These are phyloP conservation scores for Volvox carteri DNA, from an alignment of 163 green algal species.

Conservation along the genomic window DNA sequence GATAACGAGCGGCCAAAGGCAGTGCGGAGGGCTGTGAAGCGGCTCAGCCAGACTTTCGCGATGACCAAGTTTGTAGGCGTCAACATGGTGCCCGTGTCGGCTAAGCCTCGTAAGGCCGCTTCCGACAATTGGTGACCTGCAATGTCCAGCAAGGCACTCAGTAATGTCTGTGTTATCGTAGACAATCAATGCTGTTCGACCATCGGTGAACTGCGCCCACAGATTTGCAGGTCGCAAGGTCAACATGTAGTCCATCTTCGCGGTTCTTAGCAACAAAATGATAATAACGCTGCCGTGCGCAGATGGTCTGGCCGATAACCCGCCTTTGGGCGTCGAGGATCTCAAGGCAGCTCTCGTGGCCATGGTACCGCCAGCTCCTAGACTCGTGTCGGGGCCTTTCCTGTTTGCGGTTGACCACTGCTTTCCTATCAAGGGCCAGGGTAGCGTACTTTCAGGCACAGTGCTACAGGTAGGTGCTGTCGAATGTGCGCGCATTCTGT, in stretches of 20 bases:
- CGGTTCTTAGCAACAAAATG: too few species aligned
- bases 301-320: neutral
- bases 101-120: slow-evolving; percentile 65
- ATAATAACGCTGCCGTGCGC: too few species aligned
- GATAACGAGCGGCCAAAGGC: slow-evolving; percentile 60
- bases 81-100: slow-evolving; percentile 83
- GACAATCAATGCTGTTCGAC: too few species aligned
- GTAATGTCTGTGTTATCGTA: too few species aligned
- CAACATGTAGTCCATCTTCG: too few species aligned
- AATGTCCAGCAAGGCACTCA: too few species aligned
- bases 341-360: slow-evolving; percentile 59
- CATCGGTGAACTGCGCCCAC: too few species aligned
- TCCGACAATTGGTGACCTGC: too few species aligned
- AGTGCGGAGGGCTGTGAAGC: slow-evolving; percentile 86
- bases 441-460: slow-evolving; percentile 96
- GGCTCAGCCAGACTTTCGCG: slow-evolving; percentile 82
- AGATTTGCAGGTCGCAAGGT: too few species aligned
- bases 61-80: slow-evolving; percentile 91
- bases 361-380: slow-evolving; percentile 60
- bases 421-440: slow-evolving; percentile 94
- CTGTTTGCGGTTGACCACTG: slow-evolving; percentile 96
- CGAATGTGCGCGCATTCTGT: too few species aligned
- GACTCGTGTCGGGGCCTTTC: slow-evolving; percentile 70
- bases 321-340: slow-evolving; percentile 32
- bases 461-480: slow-evolving; percentile 81